These are phyloP conservation scores for Acanthamoeba lenticulata DNA, from an alignment of 208 protist genomes.

Conservation along the genomic window DNA sequence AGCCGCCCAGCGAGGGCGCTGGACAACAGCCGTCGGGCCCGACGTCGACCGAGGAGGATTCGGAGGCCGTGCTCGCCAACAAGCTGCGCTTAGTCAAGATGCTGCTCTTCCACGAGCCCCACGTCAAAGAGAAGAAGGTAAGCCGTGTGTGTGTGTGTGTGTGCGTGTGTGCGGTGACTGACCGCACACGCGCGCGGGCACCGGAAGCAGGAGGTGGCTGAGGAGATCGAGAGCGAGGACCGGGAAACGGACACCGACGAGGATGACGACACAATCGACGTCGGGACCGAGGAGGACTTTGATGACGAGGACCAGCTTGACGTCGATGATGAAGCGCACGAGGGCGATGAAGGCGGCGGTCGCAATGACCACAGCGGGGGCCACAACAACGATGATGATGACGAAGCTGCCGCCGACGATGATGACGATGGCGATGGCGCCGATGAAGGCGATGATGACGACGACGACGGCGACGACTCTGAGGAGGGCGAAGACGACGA, in stretches of 20 bases:
- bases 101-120: background rate
- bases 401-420: background rate
- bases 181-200: background rate
- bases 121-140: conserved; percentile 4
- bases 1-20: background rate
- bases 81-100: background rate
- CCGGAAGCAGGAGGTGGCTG: background rate
- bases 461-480: background rate
- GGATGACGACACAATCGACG: background rate
- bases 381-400: background rate
- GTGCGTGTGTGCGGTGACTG: background rate
- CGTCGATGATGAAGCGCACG: too few species aligned
- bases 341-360: too few species aligned
- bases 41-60: background rate
- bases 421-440: background rate
- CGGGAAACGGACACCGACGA: background rate
- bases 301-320: too few species aligned
- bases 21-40: background rate
- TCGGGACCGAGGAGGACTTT: background rate
- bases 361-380: too few species aligned
- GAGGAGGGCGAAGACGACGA: too few species aligned
- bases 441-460: background rate
- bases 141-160: background rate
- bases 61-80: background rate
- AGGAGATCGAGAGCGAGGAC: background rate